Percentiles rank a stretch among this genome's conserved stretches.
These are phyloP conservation scores for Wickerhamiella domercqiae DNA, from an alignment of 805 yeast species.

Conservation along the genomic window DNA sequence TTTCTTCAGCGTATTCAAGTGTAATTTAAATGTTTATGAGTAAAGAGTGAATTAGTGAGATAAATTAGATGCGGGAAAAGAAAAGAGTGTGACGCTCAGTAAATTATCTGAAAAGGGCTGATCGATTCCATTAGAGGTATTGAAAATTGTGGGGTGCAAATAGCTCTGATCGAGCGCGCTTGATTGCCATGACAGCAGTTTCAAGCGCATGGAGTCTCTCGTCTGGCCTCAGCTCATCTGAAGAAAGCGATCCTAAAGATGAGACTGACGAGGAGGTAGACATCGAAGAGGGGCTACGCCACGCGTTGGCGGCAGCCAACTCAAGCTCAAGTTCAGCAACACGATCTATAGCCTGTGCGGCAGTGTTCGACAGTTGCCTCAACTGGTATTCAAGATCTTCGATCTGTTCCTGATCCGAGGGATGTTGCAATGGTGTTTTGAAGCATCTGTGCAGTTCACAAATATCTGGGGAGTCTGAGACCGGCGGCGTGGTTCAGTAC, in stretches of 20 bases:
- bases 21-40: not conserved
- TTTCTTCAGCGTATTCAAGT: no score
- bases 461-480: no score
- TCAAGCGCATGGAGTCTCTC: constrained; percentile 15
- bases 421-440: not conserved
- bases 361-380: constrained; percentile 15
- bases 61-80: no score
- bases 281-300: constrained; percentile 5
- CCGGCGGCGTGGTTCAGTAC: no score
- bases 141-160: constrained; percentile 15
- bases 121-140: constrained; percentile 4
- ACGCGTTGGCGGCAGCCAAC: constrained; percentile 6
- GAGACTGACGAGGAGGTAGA: constrained; percentile 6
- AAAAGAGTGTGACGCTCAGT: no score
- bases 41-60: not conserved
- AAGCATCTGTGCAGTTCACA: no score
- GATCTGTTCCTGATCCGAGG: constrained; percentile 12
- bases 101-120: no score
- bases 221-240: constrained; percentile 2
- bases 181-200: constrained; percentile 14
- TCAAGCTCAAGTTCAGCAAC: constrained; percentile 17
- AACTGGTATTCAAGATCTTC: constrained; percentile 18
- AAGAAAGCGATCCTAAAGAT: not conserved
- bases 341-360: constrained; percentile 19
- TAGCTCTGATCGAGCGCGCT: constrained; percentile 15